These are phyloP conservation scores for Colletotrichum camelliae DNA, from an alignment of 2,329 filamentous ascomycete genomes.

Conservation along the genomic window DNA sequence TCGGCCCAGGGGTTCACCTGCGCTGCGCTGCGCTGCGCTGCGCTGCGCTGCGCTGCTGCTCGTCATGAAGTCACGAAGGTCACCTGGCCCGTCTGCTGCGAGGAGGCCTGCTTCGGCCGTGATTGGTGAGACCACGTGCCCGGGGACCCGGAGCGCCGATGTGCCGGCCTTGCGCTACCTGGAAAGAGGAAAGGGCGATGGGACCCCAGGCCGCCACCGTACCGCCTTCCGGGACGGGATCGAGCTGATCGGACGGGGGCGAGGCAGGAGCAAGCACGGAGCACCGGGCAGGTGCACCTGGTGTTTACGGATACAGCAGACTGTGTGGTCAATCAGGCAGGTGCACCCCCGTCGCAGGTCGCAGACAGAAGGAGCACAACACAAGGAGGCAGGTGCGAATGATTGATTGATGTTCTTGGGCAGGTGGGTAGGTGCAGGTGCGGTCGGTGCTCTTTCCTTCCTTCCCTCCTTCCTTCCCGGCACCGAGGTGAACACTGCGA, in stretches of 20 bases:
- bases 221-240: background rate
- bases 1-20: conserved; percentile 6
- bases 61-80: background rate
- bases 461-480: background rate
- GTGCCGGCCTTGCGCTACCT: background rate
- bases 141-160: background rate
- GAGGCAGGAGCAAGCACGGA: background rate
- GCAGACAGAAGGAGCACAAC: background rate
- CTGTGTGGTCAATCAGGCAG: background rate
- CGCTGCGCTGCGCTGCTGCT: background rate
- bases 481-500: background rate
- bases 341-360: background rate
- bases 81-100: background rate
- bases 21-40: background rate
- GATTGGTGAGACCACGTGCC: background rate
- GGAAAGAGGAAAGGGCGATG: background rate
- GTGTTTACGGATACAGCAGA: background rate
- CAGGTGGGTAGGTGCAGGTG: background rate
- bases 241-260: background rate
- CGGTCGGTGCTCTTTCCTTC: background rate
- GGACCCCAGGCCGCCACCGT: background rate
- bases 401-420: background rate
- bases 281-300: background rate
- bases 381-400: background rate
- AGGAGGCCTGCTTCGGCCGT: background rate